phyloP scores from a whole-genome alignment of 2,329 filamentous ascomycete genomes.

The Epichloe typhina region DNA sequence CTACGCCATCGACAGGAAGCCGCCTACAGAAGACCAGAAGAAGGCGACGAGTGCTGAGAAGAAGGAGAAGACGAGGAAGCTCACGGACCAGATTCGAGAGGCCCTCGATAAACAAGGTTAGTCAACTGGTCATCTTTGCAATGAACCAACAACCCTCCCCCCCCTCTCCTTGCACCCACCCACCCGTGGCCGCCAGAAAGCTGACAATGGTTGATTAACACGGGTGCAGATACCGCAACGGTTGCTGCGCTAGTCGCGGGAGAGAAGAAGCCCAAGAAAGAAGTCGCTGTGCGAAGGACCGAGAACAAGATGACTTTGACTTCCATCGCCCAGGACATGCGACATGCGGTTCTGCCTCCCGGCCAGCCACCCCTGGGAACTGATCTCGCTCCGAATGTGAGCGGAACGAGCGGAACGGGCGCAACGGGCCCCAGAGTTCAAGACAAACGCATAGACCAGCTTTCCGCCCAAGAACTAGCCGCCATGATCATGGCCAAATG shows the following conservation, averaged over 20 bases:
- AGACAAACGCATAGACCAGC: conserved; percentile 1
- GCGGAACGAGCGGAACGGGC: no score
- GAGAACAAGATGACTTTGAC: conserved; percentile 4
- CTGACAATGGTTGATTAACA: no score
- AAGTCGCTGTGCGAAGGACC: neutral
- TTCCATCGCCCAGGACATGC: neutral
- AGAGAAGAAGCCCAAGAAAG: neutral
- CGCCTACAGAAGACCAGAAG: neutral
- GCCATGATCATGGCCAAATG: neutral
- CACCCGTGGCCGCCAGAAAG: no score
- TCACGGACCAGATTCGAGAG: neutral
- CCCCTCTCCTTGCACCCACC: no score
- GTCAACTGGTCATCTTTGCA: neutral
- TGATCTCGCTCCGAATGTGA: neutral
- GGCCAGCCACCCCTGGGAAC: neutral
- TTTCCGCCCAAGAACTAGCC: neutral
- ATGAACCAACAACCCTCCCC: no score
- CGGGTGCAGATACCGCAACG: neutral
- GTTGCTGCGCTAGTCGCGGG: neutral
- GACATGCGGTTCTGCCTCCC: neutral
- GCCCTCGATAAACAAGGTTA: neutral
- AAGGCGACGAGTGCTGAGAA: neutral
- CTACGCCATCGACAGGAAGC: conserved; percentile 8
- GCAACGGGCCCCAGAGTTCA: neutral
- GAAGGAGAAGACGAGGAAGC: neutral